Base-by-base conservation (phyloP, 441 rosid genomes). In the Mallotus repandus region DNA sequence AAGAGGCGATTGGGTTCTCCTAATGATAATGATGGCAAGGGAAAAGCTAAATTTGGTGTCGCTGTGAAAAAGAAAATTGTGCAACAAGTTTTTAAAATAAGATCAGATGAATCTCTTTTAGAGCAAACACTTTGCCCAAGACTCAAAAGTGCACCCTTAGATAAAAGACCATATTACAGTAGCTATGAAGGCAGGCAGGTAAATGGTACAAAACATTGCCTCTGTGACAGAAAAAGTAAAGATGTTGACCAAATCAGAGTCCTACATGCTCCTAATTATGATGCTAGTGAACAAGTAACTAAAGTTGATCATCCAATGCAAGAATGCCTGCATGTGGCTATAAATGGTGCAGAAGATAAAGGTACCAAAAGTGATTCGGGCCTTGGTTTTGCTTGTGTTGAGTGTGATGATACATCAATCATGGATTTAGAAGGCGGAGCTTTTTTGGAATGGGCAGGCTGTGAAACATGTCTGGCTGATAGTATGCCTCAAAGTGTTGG, bases 91-190 rank as follows among this genome's bases (percentile, higher is more conserved):
- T 63, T 7, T 16, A 63, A 41, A 15, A 21, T 53, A 6, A 54
- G 32, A 45, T 63, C 29, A 54, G 45, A 72, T 63, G 22, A 29
- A 43, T 48, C 18, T 52, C 8, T 50, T 76, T 22, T 76, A 69
- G 54, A 66, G 57, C 74, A 53, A 70, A 73, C 71, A 66, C 18
- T 57, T 62, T 56, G 77, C 54, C 68, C 77, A 64, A 63, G 74
- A 63, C 72, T 77, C 53, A 60, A 74, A 50, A 49, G 35, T 16
- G 48, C 72, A 68, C 53, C 68, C 14, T 52, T 29, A 70, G 76
- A 54, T 55, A 79, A 73, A 70, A 73, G 76, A 63, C 67, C 71
- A 22, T 46, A 7, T 69, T 46, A 62, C 46, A 72, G 82, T 16
- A 32, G 70, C 50, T 50, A 56, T 52, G 21, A 21, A 59, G 74